Conservation (phyloP, 352 stramenopile species). For the Phytopythium oedochilum region DNA sequence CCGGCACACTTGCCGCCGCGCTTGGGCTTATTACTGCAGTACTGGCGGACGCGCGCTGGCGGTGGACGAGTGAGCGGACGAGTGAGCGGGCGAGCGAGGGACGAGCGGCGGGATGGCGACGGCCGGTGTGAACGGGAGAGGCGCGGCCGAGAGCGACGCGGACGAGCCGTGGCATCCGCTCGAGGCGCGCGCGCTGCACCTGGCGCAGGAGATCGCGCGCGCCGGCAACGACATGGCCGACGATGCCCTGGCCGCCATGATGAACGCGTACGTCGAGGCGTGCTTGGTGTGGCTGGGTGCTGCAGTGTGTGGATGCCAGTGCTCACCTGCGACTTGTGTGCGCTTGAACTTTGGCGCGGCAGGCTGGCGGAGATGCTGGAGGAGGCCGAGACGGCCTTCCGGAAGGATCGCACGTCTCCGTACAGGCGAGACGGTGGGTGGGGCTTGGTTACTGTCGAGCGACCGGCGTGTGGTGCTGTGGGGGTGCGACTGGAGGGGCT, state of each 20-base stretch:
- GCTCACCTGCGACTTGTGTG: constrained; percentile 1
- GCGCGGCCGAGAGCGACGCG: constrained; percentile 10
- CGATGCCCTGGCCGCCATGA: constrained; percentile 57
- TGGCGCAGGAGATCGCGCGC: constrained; percentile 64
- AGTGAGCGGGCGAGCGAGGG: constrained; percentile 1
- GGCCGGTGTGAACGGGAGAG: too few species aligned
- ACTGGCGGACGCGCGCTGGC: too few species aligned
- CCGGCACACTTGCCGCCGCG: background rate
- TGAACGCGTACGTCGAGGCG: constrained; percentile 56
- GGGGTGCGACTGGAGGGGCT: too few species aligned
- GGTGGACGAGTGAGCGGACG: too few species aligned
- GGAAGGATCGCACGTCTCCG: constrained; percentile 63
- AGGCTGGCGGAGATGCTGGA: constrained; percentile 79
- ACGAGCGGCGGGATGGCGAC: constrained; percentile 20
- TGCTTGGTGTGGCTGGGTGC: constrained; percentile 2
- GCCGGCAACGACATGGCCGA: constrained; percentile 38
- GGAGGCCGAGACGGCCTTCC: constrained; percentile 70
- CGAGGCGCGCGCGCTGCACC: constrained; percentile 50
- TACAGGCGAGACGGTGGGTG: constrained; percentile 66
- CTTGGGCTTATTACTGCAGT: too few species aligned
- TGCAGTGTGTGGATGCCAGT: background rate
- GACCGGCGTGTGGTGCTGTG: too few species aligned
- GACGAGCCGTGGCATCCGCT: constrained; percentile 52
- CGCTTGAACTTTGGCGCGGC: background rate
- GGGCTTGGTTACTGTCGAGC: too few species aligned